Evolutionary conservation across 148 eudicot genomes (phyloP).

Genomic region (Camellia lanceoleosa): DNA sequence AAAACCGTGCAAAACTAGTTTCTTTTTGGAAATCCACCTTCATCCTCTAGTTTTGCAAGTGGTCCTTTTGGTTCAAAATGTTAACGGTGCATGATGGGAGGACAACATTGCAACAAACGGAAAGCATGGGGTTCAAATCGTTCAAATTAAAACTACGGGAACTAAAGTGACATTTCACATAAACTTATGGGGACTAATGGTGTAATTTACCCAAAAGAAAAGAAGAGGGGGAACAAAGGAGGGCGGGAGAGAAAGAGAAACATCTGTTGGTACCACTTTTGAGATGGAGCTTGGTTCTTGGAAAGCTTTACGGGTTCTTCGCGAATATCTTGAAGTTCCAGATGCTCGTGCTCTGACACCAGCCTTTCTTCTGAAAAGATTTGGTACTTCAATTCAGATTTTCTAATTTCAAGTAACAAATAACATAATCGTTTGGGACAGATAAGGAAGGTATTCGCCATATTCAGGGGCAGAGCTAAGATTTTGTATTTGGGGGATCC

Average conservation of each 20-base stretch:
- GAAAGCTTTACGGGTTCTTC: slow-evolving; percentile 40
- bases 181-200: too few relatives aligned
- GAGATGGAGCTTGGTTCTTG: slow-evolving; percentile 51
- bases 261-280: slow-evolving; percentile 46
- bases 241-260: slow-evolving; percentile 13
- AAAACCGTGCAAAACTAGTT: too few relatives aligned
- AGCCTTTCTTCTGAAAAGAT: slow-evolving; percentile 45
- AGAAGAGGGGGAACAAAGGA: not conserved
- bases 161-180: too few relatives aligned
- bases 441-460: not conserved
- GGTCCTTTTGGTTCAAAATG: too few relatives aligned
- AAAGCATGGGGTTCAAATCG: too few relatives aligned
- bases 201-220: not conserved
- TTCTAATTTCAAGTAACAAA: not conserved
- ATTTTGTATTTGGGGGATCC: not conserved
- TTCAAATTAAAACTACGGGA: too few relatives aligned
- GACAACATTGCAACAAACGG: too few relatives aligned
- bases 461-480: not conserved
- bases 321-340: slow-evolving; percentile 45
- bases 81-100: too few relatives aligned
- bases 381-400: not conserved
- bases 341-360: slow-evolving; percentile 37
- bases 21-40: too few relatives aligned
- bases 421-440: not conserved
- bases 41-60: too few relatives aligned